Evolutionary conservation across 2,329 filamentous ascomycete genomes (phyloP).

Genomic region (Juglanconis oblonga): DNA sequence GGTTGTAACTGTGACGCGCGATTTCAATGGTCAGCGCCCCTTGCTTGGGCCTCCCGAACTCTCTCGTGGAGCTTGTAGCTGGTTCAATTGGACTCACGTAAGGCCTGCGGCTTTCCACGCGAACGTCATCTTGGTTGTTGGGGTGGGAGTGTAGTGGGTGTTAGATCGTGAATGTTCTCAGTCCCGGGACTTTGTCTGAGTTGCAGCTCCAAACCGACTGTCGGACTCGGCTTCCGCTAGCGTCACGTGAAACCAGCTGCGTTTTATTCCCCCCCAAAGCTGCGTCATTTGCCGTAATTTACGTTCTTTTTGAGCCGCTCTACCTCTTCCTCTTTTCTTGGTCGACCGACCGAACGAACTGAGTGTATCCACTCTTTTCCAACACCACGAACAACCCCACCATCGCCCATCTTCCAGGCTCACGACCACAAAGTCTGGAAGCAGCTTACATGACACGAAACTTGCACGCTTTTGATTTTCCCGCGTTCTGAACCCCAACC

Average conservation of each 20-base stretch:
- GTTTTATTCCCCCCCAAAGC: not conserved
- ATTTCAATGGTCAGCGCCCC: conserved; percentile 10
- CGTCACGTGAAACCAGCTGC: not conserved
- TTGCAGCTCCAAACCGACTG: too few species aligned
- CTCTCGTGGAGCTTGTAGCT: conserved; percentile 12
- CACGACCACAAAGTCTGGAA: not conserved
- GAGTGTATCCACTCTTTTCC: not conserved
- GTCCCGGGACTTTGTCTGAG: too few species aligned
- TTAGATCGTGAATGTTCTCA: too few species aligned
- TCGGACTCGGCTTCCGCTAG: not conserved
- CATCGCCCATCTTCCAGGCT: not conserved
- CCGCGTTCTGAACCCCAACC: not conserved
- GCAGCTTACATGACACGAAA: not conserved
- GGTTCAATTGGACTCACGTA: conserved; percentile 63
- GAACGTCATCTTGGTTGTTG: conserved; percentile 78
- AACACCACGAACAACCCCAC: not conserved
- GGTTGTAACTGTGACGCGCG: conserved; percentile 79
- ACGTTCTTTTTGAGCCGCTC: not conserved
- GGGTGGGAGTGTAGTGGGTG: conserved; percentile 20
- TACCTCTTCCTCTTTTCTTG: not conserved
- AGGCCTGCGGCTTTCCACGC: conserved; percentile 98
- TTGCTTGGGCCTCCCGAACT: not conserved
- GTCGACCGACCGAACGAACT: not conserved
- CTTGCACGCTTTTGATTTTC: too few species aligned
- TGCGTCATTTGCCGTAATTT: conserved; percentile 3